Conservation (phyloP, 2,329 filamentous ascomycete genomes). For the Stagonosporopsis cucurbitacearum region DNA sequence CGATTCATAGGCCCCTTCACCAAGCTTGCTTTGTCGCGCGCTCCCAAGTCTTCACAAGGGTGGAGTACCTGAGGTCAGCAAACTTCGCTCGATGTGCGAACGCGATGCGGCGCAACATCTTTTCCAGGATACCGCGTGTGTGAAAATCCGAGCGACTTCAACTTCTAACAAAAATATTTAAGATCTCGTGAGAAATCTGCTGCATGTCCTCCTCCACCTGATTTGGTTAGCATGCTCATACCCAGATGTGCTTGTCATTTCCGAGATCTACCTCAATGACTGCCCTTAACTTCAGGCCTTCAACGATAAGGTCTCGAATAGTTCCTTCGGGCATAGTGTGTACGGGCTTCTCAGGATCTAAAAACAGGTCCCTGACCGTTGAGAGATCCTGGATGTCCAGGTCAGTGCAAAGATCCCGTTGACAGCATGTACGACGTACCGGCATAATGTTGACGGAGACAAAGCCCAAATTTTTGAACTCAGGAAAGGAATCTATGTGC, state of each 20-base stretch:
- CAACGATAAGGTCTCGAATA: neutral
- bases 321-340: neutral
- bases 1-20: neutral
- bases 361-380: neutral
- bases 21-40: conserved; percentile 24
- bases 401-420: neutral
- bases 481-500: conserved; percentile 9
- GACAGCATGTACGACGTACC: conserved; percentile 8
- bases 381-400: neutral
- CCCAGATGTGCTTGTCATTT: neutral
- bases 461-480: conserved; percentile 8
- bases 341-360: neutral
- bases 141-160: neutral
- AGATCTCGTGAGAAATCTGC: neutral
- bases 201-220: neutral
- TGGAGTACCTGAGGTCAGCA: conserved; percentile 20
- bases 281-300: neutral
- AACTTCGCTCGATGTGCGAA: conserved; percentile 25
- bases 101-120: conserved; percentile 16
- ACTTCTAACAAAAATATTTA: neutral
- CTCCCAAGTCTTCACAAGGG: conserved; percentile 28
- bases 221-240: neutral
- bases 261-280: neutral
- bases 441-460: conserved; percentile 23
- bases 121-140: conserved; percentile 19